Conservation (phyloP, 2,329 filamentous ascomycete species). For the Fusarium humuli region DNA sequence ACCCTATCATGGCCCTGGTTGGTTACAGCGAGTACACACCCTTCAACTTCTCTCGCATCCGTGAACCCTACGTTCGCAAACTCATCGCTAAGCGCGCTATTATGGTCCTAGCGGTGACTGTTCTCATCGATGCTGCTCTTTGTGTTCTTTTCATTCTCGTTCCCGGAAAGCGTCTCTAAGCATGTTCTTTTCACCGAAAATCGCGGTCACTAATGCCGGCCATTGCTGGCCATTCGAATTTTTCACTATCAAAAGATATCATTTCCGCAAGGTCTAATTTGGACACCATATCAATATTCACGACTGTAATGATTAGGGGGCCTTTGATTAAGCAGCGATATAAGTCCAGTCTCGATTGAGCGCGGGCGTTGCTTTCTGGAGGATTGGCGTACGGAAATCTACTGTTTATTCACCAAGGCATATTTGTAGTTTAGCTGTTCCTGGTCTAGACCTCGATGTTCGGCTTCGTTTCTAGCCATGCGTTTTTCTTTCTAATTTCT, state of each 20-base stretch:
- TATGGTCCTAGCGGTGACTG: constrained; percentile 81
- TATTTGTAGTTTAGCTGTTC: constrained; percentile 45
- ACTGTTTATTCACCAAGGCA: constrained; percentile 42
- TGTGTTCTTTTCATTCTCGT: constrained; percentile 95
- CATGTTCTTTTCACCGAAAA: background rate
- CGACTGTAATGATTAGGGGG: constrained; percentile 48
- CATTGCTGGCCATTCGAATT: constrained; percentile 37
- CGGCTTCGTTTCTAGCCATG: constrained; percentile 31
- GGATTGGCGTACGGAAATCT: constrained; percentile 43
- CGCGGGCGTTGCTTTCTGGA: constrained; percentile 33
- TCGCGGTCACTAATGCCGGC: constrained; percentile 43
- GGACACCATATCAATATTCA: constrained; percentile 40
- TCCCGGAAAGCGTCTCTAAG: constrained; percentile 82
- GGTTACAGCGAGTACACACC: constrained; percentile 97
- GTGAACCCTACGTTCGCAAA: constrained; percentile 90
- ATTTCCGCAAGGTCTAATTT: constrained; percentile 36
- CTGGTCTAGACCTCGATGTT: constrained; percentile 27
- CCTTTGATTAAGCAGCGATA: constrained; percentile 36
- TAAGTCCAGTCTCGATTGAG: constrained; percentile 29
- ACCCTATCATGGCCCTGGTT: constrained; percentile 88
- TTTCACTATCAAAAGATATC: constrained; percentile 13
- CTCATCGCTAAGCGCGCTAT: constrained; percentile 85
- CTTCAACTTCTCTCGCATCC: constrained; percentile 87
- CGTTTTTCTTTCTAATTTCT: constrained; percentile 27
- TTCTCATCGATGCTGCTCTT: constrained; percentile 82